Evolutionary conservation across 2,329 filamentous ascomycete species (phyloP), one percentile per base, ranked within the genome.

Genomic region (Microsporum ferrugineum): DNA sequence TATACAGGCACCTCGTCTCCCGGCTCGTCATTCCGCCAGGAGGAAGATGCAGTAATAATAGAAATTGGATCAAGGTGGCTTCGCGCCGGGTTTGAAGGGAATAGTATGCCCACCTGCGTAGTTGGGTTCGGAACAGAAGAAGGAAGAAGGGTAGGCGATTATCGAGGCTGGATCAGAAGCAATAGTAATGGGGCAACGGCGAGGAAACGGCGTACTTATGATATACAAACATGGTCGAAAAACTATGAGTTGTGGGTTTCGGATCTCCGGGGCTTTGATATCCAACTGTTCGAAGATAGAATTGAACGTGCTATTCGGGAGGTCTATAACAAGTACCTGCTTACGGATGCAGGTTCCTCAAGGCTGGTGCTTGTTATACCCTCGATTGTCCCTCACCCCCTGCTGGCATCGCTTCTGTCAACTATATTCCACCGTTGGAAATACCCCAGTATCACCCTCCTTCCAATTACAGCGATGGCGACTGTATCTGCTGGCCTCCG

Each of bases 21-120:
- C 1, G 77, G 80, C 53, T 77, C 77, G 36, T 78, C 77, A 29
- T 84, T 81, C 64, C 82, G 84, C 57, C 80, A 84, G 61, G 91
- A 96, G 68, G 94, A 99, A 69, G 94, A 96, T 66, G 79, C 87
- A 5, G 75, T 96, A 3, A 82, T 99, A 47, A 79, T 96, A 58
- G 91, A 97, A 71, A 72, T 97, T 39, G 91, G 91, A 0, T 83
- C 88, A 7, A 84, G 92, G 27, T 87, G 85, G 73, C 73, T 97
- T 31, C 84, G 88, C 51, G 86, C 88, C 7, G 94, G 94, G 0
- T 94, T 96, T 70, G 89, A 91, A 4, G 91, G 91, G 58, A 91
- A 96, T 72, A 82, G 85, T 49, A 76, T 79, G 2, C 91, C 91
- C 14, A 77, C 81, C 66, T 95, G 92, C 71, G 82, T 80, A 12